A percentile compares a stretch with the other conserved stretches of the same genome.
phyloP scores from a whole-genome alignment of 768 basidiomycete species.

The Leucosporidium scottii region DNA sequence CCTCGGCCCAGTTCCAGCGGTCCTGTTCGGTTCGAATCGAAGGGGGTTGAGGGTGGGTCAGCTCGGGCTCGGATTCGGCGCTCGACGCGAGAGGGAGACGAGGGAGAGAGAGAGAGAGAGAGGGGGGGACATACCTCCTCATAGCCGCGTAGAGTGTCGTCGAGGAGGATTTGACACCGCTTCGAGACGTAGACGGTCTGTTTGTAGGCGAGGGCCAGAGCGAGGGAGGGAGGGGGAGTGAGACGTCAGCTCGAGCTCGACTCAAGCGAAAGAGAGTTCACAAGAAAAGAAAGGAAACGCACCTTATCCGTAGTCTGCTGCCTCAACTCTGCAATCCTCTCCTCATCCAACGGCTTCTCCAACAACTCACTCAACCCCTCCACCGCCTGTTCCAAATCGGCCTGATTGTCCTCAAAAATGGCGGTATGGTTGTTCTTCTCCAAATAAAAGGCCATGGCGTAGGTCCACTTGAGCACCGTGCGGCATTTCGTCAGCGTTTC shows the following conservation, averaged over 20 bases:
- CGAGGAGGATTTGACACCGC: conserved; percentile 86
- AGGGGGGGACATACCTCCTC: conserved; percentile 15
- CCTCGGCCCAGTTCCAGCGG: conserved; percentile 29
- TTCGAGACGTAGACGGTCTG: conserved; percentile 86
- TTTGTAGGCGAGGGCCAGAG: no score
- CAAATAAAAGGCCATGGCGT: conserved; percentile 97
- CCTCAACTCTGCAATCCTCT: conserved; percentile 68
- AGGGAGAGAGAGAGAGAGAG: no score
- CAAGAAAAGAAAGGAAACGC: conserved; percentile 26
- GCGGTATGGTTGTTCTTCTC: conserved; percentile 85
- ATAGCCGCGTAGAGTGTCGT: conserved; percentile 59
- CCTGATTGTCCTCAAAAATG: conserved; percentile 94
- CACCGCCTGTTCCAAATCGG: conserved; percentile 88
- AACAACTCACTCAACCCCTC: conserved; percentile 89
- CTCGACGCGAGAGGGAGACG: not conserved
- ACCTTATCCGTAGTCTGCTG: conserved; percentile 87
- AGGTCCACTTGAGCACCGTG: conserved; percentile 97
- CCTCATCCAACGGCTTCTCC: conserved; percentile 82
- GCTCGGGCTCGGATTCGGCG: no score
- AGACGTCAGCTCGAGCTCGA: no score
- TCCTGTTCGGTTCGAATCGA: conserved; percentile 1
- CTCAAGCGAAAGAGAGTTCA: no score
- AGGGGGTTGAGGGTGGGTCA: not conserved
- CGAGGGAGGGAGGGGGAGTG: no score
- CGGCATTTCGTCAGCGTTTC: conserved; percentile 65